Conservation (phyloP, 805 yeast species). For the Candida palmyrensis region DNA sequence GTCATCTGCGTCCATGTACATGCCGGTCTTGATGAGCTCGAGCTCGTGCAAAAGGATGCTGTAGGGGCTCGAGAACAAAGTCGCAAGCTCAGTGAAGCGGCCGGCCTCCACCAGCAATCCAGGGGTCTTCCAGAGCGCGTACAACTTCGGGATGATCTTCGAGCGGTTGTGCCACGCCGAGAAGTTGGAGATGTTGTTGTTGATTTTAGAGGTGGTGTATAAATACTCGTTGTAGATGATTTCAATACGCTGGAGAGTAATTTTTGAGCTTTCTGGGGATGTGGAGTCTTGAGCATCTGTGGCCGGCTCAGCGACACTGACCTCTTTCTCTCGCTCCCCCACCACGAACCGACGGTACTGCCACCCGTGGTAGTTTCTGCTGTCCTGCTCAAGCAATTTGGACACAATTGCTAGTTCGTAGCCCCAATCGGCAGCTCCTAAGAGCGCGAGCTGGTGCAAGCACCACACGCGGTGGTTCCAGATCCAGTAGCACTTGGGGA, state of each 20-base stretch:
- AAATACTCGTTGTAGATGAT: slow-evolving; percentile 49
- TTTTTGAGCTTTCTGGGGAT: slow-evolving; percentile 1
- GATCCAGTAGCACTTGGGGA: slow-evolving; percentile 93
- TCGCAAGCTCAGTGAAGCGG: not conserved
- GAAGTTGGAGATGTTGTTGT: slow-evolving; percentile 81
- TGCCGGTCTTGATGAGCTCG: slow-evolving; percentile 69
- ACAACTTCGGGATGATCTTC: slow-evolving; percentile 54
- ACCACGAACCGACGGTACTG: slow-evolving; percentile 79
- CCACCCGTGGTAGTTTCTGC: slow-evolving; percentile 95
- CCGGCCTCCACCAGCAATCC: not conserved
- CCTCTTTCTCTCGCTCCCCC: slow-evolving; percentile 22
- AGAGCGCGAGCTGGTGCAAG: slow-evolving; percentile 39
- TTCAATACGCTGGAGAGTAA: slow-evolving; percentile 21
- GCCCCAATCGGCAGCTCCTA: slow-evolving; percentile 57
- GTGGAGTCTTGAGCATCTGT: slow-evolving; percentile 3
- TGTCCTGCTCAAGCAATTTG: slow-evolving; percentile 63
- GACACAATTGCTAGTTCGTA: slow-evolving; percentile 65
- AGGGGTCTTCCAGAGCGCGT: slow-evolving; percentile 14
- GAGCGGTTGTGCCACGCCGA: slow-evolving; percentile 95
- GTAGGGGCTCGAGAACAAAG: slow-evolving; percentile 22
- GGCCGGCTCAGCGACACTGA: not conserved
- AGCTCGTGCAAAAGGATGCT: slow-evolving; percentile 53
- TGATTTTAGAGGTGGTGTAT: slow-evolving; percentile 75
- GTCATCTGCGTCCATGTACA: slow-evolving; percentile 90
- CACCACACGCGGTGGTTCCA: slow-evolving; percentile 94